phyloP scores from a whole-genome alignment of 2,329 filamentous ascomycete species.

The Coniochaeta prunicola region DNA sequence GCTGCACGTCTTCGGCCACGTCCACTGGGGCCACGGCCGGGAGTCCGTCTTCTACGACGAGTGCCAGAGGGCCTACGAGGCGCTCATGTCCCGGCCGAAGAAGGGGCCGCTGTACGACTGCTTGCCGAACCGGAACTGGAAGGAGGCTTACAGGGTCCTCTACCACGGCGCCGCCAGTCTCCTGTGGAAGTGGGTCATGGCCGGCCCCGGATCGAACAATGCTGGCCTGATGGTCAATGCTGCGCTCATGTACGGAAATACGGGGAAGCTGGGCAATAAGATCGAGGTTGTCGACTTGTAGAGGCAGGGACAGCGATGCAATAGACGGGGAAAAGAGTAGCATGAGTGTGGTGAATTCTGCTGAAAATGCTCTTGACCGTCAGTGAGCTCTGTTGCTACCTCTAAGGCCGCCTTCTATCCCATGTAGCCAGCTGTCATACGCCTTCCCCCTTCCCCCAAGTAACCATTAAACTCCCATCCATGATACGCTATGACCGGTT shows the following conservation, averaged over 20 bases:
- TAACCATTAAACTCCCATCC: background rate
- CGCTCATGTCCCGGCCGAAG: slow-evolving; percentile 40
- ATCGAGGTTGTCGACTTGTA: slow-evolving; percentile 28
- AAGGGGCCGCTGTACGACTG: slow-evolving; percentile 35
- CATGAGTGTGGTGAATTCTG: background rate
- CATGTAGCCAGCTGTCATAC: background rate
- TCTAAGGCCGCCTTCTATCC: background rate
- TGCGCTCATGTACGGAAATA: slow-evolving; percentile 46
- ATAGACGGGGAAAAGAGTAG: background rate
- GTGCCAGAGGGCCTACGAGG: slow-evolving; percentile 64
- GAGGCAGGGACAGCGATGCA: background rate
- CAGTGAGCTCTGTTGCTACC: no score
- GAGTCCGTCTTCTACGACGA: slow-evolving; percentile 70
- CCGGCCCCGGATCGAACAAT: slow-evolving; percentile 40
- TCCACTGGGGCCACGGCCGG: slow-evolving; percentile 67
- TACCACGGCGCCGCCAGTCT: slow-evolving; percentile 38
- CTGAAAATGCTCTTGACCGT: no score
- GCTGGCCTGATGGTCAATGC: slow-evolving; percentile 51
- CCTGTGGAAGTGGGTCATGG: slow-evolving; percentile 50
- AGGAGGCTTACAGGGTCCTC: slow-evolving; percentile 36
- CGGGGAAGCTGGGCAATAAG: slow-evolving; percentile 37
- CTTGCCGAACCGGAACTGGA: slow-evolving; percentile 37
- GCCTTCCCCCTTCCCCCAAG: background rate
- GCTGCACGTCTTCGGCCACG: slow-evolving; percentile 79
- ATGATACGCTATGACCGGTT: background rate